Conservation (phyloP, 2,329 filamentous ascomycete species). For the Nemania sp. region DNA sequence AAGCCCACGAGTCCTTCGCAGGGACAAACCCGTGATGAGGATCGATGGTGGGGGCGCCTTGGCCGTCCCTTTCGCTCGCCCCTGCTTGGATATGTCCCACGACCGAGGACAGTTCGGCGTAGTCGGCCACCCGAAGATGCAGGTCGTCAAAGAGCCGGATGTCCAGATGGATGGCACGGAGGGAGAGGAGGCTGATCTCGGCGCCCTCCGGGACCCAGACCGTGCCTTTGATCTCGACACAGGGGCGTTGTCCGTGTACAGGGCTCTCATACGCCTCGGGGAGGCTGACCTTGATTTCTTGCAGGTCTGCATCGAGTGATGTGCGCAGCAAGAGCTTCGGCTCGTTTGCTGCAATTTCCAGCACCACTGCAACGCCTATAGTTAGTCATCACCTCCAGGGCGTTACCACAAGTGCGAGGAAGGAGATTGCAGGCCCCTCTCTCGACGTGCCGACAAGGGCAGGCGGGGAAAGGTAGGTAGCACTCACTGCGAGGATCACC, state of each 20-base stretch:
- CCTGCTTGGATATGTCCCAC: conserved; percentile 47
- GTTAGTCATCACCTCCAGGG: neutral
- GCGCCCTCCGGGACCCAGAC: conserved; percentile 51
- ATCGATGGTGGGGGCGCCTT: neutral
- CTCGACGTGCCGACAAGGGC: neutral
- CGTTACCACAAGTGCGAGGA: neutral
- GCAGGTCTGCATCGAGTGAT: conserved; percentile 41
- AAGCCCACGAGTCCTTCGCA: conserved; percentile 44
- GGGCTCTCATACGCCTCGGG: conserved; percentile 44
- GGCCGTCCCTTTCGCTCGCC: conserved; percentile 34
- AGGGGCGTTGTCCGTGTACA: conserved; percentile 42
- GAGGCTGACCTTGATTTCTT: conserved; percentile 47
- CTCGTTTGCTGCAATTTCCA: conserved; percentile 54
- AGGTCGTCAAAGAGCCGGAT: conserved; percentile 47
- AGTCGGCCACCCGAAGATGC: conserved; percentile 41
- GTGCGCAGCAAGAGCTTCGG: conserved; percentile 44
- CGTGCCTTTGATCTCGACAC: conserved; percentile 54
- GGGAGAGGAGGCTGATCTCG: conserved; percentile 44
- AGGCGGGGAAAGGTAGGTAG: neutral
- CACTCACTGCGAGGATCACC: conserved; percentile 39
- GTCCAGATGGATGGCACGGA: conserved; percentile 45
- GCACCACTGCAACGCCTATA: conserved; percentile 38
- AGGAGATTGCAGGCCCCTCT: neutral
- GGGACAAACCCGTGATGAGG: conserved; percentile 35
- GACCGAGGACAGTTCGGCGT: conserved; percentile 44